Percentiles rank a stretch among this genome's conserved stretches.
phyloP scores from a whole-genome alignment of 345 rosid genomes.

The Populus nigra region DNA sequence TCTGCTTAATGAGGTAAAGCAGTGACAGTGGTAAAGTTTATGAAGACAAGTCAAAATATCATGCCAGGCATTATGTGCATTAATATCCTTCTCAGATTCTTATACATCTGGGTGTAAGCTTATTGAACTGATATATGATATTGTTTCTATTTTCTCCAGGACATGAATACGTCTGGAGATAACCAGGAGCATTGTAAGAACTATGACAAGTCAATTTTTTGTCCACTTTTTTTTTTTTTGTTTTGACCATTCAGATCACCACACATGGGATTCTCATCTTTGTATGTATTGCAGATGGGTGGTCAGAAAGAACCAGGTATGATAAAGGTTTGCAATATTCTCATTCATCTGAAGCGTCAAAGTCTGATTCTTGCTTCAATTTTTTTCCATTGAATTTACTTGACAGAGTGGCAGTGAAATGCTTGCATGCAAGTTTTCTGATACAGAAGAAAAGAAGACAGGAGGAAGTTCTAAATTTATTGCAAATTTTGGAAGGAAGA shows the following conservation, averaged over 20 bases:
- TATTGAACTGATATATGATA: background rate
- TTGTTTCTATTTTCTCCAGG: conserved; percentile 32
- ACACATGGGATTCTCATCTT: conserved; percentile 9
- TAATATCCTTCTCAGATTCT: background rate
- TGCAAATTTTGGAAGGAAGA: conserved; percentile 48
- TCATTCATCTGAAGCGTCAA: background rate
- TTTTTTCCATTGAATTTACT: conserved; percentile 7
- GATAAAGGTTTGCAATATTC: background rate
- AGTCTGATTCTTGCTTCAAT: background rate
- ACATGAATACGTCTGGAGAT: conserved; percentile 21
- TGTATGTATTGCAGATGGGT: conserved; percentile 50
- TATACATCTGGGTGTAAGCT: background rate
- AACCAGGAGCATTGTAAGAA: conserved; percentile 37
- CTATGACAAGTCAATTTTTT: conserved; percentile 7
- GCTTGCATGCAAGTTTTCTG: conserved; percentile 43
- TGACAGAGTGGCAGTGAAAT: conserved; percentile 51
- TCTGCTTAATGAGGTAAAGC: conserved; percentile 43
- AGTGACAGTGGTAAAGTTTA: background rate
- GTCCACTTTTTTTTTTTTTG: background rate
- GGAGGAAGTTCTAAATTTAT: conserved; percentile 53
- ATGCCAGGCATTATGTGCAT: background rate
- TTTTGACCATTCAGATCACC: background rate
- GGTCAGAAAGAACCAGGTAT: conserved; percentile 58
- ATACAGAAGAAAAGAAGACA: conserved; percentile 33
- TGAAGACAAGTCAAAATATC: background rate